phyloP scores from a whole-genome alignment of 2,329 filamentous ascomycete genomes.

The Cordyceps cicadae region DNA sequence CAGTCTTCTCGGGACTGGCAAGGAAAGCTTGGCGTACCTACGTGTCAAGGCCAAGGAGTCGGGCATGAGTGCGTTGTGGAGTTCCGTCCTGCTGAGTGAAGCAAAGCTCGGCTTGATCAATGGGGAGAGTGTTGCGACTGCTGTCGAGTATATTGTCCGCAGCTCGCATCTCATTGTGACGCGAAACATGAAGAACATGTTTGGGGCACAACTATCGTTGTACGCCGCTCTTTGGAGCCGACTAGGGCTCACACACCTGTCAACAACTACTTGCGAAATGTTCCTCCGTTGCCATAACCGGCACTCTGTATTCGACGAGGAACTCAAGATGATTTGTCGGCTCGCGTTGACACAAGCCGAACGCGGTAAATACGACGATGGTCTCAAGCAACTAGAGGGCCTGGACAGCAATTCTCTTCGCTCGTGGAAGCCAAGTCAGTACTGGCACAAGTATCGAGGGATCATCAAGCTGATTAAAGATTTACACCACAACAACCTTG shows the following conservation, averaged over 20 bases:
- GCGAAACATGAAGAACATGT: constrained; percentile 62
- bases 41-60: constrained; percentile 79
- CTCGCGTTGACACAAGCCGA: constrained; percentile 54
- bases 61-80: constrained; percentile 77
- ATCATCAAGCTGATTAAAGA: constrained; percentile 58
- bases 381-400: constrained; percentile 34
- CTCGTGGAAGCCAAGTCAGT: constrained; percentile 70
- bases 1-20: constrained; percentile 67
- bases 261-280: constrained; percentile 58
- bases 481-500: constrained; percentile 46
- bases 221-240: constrained; percentile 67
- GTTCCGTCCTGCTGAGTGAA: constrained; percentile 76
- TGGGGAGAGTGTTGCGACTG: constrained; percentile 54
- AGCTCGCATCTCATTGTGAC: constrained; percentile 76
- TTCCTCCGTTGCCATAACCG: constrained; percentile 65
- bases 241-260: constrained; percentile 53
- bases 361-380: constrained; percentile 63
- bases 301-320: constrained; percentile 60
- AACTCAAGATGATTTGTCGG: constrained; percentile 64
- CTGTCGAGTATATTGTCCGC: constrained; percentile 72
- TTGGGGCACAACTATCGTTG: constrained; percentile 66
- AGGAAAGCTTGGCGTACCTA: constrained; percentile 74
- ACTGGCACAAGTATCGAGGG: constrained; percentile 58
- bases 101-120: constrained; percentile 70
- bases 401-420: constrained; percentile 55